These are phyloP conservation scores for Teunomyces barrocoloradensis DNA, from an alignment of 805 yeast genomes.

Conservation along the genomic window DNA sequence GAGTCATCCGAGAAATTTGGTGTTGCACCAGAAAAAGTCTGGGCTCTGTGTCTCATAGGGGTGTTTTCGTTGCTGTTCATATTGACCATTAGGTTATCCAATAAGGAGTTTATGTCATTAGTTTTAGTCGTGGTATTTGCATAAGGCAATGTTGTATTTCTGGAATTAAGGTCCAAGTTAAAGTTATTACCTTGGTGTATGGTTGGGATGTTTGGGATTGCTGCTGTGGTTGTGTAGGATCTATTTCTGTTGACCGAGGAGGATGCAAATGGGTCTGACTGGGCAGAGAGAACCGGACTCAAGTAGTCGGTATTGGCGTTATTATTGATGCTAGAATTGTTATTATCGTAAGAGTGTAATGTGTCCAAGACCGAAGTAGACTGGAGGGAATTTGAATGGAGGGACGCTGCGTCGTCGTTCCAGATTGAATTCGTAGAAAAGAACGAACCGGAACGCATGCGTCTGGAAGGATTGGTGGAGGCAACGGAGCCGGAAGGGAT, in stretches of 20 bases:
- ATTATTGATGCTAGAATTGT: conserved; percentile 9
- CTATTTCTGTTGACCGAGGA: conserved; percentile 33
- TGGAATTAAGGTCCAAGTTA: conserved; percentile 6
- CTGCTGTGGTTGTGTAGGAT: conserved; percentile 51
- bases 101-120: conserved; percentile 26
- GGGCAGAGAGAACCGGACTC: conserved; percentile 20
- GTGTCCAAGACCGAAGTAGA: conserved; percentile 15
- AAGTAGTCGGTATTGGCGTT: conserved; percentile 15
- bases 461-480: conserved; percentile 21
- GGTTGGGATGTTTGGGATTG: conserved; percentile 19
- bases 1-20: conserved; percentile 20
- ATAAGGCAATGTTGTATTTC: conserved; percentile 24
- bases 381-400: conserved; percentile 15
- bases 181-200: conserved; percentile 10
- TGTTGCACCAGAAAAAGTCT: conserved; percentile 39
- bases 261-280: conserved; percentile 7
- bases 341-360: conserved; percentile 13
- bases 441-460: conserved; percentile 58
- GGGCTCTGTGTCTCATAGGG: conserved; percentile 34
- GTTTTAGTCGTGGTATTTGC: conserved; percentile 16
- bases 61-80: conserved; percentile 10
- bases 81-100: conserved; percentile 33
- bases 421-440: conserved; percentile 53
- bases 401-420: conserved; percentile 45
- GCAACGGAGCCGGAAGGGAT: conserved; percentile 15